Evolutionary conservation across 2,329 filamentous ascomycete species (phyloP).

Genomic region (Trichophyton simii): DNA sequence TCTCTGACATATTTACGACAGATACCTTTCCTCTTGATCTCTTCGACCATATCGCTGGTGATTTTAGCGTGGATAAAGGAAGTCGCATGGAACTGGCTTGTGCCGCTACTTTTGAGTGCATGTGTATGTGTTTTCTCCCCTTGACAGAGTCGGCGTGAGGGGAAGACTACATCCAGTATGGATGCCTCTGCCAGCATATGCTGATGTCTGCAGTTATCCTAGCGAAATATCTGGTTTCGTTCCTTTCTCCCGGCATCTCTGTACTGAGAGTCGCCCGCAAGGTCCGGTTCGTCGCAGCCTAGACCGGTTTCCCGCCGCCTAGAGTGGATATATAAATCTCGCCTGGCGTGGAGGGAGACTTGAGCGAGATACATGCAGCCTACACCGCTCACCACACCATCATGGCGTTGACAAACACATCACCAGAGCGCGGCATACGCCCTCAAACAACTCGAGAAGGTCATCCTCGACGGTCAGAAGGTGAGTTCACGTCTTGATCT

Average conservation of each 20-base stretch:
- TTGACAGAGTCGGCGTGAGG: background rate
- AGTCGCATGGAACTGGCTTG: background rate
- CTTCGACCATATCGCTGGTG: background rate
- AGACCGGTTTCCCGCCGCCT: background rate
- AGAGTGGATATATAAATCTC: background rate
- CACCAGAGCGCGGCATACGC: background rate
- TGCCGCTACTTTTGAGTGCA: background rate
- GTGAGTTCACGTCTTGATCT: constrained; percentile 2
- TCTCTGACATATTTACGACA: background rate
- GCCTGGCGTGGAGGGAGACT: background rate
- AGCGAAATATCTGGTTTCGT: background rate
- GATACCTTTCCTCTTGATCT: background rate
- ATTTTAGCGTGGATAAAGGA: background rate
- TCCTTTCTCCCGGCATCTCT: background rate
- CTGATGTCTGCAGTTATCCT: background rate
- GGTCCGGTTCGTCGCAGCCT: background rate
- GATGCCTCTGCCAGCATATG: background rate
- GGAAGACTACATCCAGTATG: background rate
- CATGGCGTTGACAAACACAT: background rate
- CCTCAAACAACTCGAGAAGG: background rate
- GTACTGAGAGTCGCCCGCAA: too few relatives aligned
- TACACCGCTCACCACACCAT: background rate
- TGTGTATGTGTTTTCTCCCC: background rate
- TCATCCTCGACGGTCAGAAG: constrained; percentile 4
- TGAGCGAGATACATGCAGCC: background rate